Evolutionary conservation across 176 grass and related monocot species (phyloP).

Genomic region (Oryza officinalis): DNA sequence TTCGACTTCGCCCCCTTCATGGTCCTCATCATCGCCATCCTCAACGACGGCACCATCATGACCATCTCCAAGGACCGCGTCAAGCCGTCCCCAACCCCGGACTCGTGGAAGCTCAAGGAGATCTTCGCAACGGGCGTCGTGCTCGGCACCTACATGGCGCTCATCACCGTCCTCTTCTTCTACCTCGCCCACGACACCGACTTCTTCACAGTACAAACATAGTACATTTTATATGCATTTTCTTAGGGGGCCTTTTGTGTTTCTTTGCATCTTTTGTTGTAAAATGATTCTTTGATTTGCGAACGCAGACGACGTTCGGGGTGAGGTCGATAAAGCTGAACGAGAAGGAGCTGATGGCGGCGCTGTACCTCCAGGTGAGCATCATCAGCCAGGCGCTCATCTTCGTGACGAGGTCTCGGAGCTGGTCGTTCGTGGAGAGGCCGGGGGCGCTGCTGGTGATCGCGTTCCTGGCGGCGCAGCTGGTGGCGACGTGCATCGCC

Average conservation of each 20-base stretch:
- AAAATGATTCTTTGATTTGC: no score
- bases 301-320: conserved; percentile 41
- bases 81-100: conserved; percentile 79
- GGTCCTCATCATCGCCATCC: conserved; percentile 94
- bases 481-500: conserved; percentile 75
- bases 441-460: conserved; percentile 52
- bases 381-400: conserved; percentile 96
- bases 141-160: conserved; percentile 89
- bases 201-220: conserved; percentile 54
- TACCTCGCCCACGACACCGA: conserved; percentile 75
- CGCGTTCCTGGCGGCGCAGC: conserved; percentile 72
- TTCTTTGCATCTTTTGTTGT: no score
- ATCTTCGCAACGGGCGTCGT: conserved; percentile 94
- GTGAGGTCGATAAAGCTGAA: conserved; percentile 61
- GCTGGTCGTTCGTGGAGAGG: conserved; percentile 61
- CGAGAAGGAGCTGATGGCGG: conserved; percentile 63
- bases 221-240: no score
- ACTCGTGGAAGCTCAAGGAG: conserved; percentile 96
- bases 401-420: conserved; percentile 75
- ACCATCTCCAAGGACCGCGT: conserved; percentile 99
- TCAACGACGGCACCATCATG: conserved; percentile 99
- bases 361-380: conserved; percentile 90
- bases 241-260: no score
- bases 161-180: conserved; percentile 90
- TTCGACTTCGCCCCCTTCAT: conserved; percentile 99